Conservation (phyloP, 176 grass and related monocot species). For the Oryza punctata region DNA sequence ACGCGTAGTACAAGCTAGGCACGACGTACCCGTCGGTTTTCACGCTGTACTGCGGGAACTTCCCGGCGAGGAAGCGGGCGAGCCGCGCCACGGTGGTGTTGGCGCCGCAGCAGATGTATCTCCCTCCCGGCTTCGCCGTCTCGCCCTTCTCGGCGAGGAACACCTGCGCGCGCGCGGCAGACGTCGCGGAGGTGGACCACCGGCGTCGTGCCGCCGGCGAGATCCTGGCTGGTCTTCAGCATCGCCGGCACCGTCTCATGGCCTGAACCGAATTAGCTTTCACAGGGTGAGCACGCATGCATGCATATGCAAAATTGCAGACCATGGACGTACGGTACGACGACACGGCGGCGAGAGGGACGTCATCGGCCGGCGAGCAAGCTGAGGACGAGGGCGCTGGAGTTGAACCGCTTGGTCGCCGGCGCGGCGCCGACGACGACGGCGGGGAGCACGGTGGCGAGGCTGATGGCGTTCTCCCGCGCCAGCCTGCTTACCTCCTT, state of each 20-base stretch:
- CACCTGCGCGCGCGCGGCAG: slow-evolving; percentile 8
- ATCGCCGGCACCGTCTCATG: slow-evolving; percentile 19
- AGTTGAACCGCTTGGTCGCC: not conserved
- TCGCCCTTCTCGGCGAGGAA: slow-evolving; percentile 45
- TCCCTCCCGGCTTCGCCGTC: slow-evolving; percentile 24
- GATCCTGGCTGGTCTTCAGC: not conserved
- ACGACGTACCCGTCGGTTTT: not conserved
- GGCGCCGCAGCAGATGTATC: slow-evolving; percentile 59
- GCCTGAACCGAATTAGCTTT: slow-evolving; percentile 11
- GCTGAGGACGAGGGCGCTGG: slow-evolving; percentile 35
- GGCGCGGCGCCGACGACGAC: slow-evolving; percentile 41
- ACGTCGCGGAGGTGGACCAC: slow-evolving; percentile 49
- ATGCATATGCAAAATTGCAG: not conserved
- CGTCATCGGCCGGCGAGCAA: slow-evolving; percentile 47
- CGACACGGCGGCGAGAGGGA: not conserved
- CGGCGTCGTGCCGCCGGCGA: not conserved
- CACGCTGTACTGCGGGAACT: slow-evolving; percentile 57
- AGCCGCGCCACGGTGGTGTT: slow-evolving; percentile 47
- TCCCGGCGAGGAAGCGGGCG: slow-evolving; percentile 40
- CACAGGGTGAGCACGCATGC: not conserved
- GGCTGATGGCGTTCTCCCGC: slow-evolving; percentile 52
- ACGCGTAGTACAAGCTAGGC: too few relatives aligned
- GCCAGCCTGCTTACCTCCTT: slow-evolving; percentile 50
- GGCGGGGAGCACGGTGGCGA: slow-evolving; percentile 45
- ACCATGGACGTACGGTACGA: not conserved